Conservation (phyloP, 805 yeast species). For the Zygosaccharomyces bisporus region DNA sequence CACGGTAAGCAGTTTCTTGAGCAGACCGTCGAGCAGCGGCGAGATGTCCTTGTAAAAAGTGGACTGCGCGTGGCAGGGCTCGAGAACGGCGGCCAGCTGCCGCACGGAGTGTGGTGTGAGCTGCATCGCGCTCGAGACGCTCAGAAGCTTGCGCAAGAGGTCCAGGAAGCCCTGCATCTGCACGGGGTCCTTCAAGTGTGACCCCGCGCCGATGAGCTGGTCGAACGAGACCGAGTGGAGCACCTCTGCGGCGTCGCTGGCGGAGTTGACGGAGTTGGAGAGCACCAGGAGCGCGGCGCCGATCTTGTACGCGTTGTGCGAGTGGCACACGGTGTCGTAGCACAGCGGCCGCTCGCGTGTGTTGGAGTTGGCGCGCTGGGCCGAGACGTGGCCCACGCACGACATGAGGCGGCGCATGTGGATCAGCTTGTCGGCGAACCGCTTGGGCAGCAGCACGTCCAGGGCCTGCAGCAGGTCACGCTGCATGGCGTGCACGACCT, state of each 20-base stretch:
- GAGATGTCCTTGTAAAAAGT: constrained; percentile 26
- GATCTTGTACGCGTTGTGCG: constrained; percentile 21
- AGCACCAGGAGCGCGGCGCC: constrained; percentile 28
- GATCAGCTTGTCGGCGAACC: constrained; percentile 31
- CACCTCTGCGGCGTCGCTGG: constrained; percentile 22
- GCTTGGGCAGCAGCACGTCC: constrained; percentile 17
- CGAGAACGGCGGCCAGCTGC: constrained; percentile 16
- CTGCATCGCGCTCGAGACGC: constrained; percentile 23
- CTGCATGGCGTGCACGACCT: constrained; percentile 17
- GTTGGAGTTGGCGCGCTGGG: constrained; percentile 24
- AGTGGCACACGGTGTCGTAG: constrained; percentile 12
- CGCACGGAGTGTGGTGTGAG: constrained; percentile 15
- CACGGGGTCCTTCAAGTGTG: constrained; percentile 30
- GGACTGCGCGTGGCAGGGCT: constrained; percentile 27
- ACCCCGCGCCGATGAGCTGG: constrained; percentile 15
- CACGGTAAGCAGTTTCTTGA: constrained; percentile 30
- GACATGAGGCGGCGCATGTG: constrained; percentile 31
- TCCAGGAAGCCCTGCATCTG: constrained; percentile 35
- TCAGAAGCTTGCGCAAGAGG: constrained; percentile 28
- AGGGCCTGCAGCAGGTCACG: constrained; percentile 18
- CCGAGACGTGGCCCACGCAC: constrained; percentile 29
- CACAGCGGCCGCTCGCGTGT: constrained; percentile 20
- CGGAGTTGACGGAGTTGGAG: constrained; percentile 28
- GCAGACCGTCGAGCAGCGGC: constrained; percentile 21
- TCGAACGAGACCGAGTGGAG: constrained; percentile 14